Conservation (phyloP, 306 rosid species). For the Rosa chinensis region DNA sequence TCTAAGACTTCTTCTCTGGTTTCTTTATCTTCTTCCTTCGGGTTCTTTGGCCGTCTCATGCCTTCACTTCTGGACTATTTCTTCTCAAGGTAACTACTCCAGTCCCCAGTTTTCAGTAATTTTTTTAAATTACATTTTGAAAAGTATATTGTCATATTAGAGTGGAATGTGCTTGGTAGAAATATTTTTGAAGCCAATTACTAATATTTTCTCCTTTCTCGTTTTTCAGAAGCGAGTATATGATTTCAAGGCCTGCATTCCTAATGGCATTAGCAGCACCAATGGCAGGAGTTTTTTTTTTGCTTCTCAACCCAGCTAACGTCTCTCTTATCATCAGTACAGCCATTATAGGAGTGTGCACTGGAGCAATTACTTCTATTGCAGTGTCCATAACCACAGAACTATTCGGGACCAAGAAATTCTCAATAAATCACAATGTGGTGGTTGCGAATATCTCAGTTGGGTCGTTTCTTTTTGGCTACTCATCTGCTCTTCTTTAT, state of each 20-base stretch:
- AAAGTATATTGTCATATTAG: too few relatives aligned
- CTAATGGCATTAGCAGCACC: conserved; percentile 50
- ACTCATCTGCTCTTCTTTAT: conserved; percentile 57
- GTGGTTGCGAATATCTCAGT: conserved; percentile 77
- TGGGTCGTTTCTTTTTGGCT: conserved; percentile 69
- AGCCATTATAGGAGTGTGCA: conserved; percentile 66
- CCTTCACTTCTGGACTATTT: conserved; percentile 64
- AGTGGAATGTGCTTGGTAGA: neutral
- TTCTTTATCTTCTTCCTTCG: conserved; percentile 80
- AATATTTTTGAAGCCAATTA: neutral
- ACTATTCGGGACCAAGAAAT: conserved; percentile 63
- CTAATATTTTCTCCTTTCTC: neutral
- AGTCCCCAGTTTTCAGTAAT: neutral
- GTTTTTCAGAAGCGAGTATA: conserved; percentile 43
- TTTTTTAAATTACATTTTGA: too few relatives aligned
- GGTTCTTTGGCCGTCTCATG: conserved; percentile 87
- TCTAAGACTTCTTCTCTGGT: conserved; percentile 62
- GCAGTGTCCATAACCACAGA: conserved; percentile 72
- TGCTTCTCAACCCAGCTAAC: conserved; percentile 47
- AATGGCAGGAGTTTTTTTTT: conserved; percentile 54
- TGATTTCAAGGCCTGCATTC: conserved; percentile 57
- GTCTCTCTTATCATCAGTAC: conserved; percentile 50
- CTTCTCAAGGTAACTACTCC: conserved; percentile 52
- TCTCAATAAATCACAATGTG: conserved; percentile 80
- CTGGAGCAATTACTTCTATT: conserved; percentile 75